These are phyloP conservation scores for Trichoderma endophyticum DNA, from an alignment of 2,329 filamentous ascomycete species.

Conservation along the genomic window DNA sequence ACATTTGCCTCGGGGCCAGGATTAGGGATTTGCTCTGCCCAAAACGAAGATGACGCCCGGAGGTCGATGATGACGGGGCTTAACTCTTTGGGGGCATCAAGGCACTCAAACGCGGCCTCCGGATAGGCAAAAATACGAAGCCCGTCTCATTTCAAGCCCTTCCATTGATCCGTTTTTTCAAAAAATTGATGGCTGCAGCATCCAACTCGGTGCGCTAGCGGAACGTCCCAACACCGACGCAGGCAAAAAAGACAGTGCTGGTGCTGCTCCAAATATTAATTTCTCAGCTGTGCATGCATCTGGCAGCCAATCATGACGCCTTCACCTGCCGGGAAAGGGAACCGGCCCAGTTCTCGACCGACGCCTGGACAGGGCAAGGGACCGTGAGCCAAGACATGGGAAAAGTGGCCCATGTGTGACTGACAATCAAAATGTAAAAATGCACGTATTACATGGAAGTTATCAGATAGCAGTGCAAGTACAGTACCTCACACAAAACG, in stretches of 20 bases:
- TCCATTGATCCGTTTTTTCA: not conserved
- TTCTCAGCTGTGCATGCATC: conserved; percentile 3
- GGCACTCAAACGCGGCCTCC: not conserved
- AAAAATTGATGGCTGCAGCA: not conserved
- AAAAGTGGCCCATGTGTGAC: not conserved
- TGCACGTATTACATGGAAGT: not conserved
- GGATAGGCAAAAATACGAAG: not conserved
- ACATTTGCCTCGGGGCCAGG: not conserved
- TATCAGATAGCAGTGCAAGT: not conserved
- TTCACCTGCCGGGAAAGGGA: conserved; percentile 13
- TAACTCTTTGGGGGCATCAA: not conserved
- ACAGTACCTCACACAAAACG: not conserved
- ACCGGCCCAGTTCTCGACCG: conserved; percentile 10
- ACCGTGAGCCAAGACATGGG: not conserved
- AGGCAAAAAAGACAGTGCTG: not conserved
- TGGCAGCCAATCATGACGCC: conserved; percentile 9
- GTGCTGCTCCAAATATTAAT: not conserved
- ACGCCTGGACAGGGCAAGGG: not conserved
- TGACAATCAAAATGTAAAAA: not conserved
- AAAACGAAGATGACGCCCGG: not conserved
- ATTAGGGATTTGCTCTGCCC: not conserved
- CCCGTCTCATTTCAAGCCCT: not conserved
- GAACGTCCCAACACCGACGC: not conserved
- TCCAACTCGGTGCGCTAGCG: not conserved
- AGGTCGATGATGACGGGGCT: not conserved